Percentiles rank a stretch among this genome's conserved stretches.
Conservation (phyloP, 768 basidiomycete species). For the Leucogyrophana mollusca region DNA sequence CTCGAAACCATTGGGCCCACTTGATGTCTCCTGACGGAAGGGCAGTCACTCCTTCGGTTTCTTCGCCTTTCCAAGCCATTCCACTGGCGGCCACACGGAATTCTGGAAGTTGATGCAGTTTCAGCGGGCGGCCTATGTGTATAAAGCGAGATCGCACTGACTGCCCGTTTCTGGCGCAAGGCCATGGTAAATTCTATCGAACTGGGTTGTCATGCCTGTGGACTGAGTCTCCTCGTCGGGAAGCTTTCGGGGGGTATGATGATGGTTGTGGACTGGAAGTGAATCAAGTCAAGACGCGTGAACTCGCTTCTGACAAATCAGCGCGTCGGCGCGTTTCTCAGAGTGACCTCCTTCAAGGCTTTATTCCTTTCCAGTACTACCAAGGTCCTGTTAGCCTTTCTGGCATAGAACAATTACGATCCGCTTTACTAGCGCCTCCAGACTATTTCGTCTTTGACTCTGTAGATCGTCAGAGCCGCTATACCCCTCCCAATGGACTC, state of each 20-base stretch:
- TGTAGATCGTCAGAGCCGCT: neutral
- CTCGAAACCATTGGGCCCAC: conserved; percentile 89
- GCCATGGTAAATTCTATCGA: conserved; percentile 82
- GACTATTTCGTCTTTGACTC: too few relatives aligned
- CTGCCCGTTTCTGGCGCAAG: conserved; percentile 75
- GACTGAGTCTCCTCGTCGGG: conserved; percentile 1
- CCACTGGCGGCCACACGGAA: conserved; percentile 87
- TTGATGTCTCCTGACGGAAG: conserved; percentile 75
- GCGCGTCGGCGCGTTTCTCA: conserved; percentile 17
- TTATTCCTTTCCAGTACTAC: neutral
- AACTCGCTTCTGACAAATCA: conserved; percentile 17
- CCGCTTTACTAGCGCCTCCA: too few relatives aligned
- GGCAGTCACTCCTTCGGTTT: conserved; percentile 59
- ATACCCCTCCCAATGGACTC: conserved; percentile 28
- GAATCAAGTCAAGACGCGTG: conserved; percentile 36
- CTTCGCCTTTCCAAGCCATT: conserved; percentile 91
- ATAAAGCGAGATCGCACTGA: conserved; percentile 41
- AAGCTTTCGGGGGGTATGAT: conserved; percentile 3
- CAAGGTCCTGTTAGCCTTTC: too few relatives aligned
- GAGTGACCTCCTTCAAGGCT: neutral
- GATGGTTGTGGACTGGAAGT: conserved; percentile 12
- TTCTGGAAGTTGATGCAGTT: conserved; percentile 43
- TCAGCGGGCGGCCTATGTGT: neutral
- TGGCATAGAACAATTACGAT: too few relatives aligned
- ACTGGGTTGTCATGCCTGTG: conserved; percentile 69